A percentile compares a stretch with the other conserved stretches of the same genome.
phyloP scores from a whole-genome alignment of 805 yeast species.

The Candida orba region DNA sequence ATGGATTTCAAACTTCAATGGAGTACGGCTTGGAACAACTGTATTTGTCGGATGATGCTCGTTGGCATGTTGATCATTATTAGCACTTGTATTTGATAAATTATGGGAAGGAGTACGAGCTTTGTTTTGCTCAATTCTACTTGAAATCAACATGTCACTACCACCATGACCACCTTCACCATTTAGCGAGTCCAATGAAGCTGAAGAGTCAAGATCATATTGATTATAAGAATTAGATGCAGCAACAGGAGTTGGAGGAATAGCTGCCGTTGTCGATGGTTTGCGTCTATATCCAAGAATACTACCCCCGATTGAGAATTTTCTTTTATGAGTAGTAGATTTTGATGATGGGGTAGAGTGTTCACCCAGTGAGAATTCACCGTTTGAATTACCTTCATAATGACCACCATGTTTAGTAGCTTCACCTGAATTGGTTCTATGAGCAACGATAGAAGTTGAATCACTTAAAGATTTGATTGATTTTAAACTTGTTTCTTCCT shows the following conservation, averaged over 20 bases:
- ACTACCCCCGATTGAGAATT: conserved; percentile 56
- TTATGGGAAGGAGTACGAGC: conserved; percentile 9
- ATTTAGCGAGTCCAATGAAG: conserved; percentile 57
- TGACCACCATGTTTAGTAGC: conserved; percentile 11
- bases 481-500: conserved; percentile 4
- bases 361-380: too few species aligned
- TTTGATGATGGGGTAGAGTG: too few species aligned
- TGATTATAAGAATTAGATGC: conserved; percentile 26
- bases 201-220: conserved; percentile 34
- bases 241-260: conserved; percentile 54
- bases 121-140: conserved; percentile 45
- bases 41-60: conserved; percentile 1
- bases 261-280: conserved; percentile 27
- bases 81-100: conserved; percentile 1
- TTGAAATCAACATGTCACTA: conserved; percentile 49
- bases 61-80: background rate
- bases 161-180: conserved; percentile 35
- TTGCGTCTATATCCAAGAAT: conserved; percentile 45
- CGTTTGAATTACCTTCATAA: conserved; percentile 12
- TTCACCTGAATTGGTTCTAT: conserved; percentile 8
- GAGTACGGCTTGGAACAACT: conserved; percentile 37
- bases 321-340: conserved; percentile 14
- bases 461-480: conserved; percentile 12
- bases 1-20: conserved; percentile 83
- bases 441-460: conserved; percentile 10